Base-by-base conservation (phyloP, 257 asterid genomes). In the Scutellaria galericulata region DNA sequence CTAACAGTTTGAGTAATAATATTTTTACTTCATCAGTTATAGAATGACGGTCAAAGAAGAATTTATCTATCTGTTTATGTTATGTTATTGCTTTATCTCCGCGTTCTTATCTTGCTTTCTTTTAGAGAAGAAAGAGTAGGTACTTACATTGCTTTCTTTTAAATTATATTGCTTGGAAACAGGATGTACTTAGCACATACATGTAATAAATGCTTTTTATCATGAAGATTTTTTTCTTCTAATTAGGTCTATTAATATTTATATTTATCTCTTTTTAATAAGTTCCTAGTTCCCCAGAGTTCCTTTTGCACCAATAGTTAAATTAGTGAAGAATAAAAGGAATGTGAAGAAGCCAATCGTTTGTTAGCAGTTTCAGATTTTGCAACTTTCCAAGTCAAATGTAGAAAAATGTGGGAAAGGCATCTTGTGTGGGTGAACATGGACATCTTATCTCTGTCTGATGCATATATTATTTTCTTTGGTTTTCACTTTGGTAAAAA, bases 381-480 rank as follows among this genome's bases (percentile, higher is more conserved):
- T 12, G 20, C 55, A 18, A 3, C 46, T 70, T 74, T 68, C 31
- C 5, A 18, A 73, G 54, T 54, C 65, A 11, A 51, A 68, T 44
- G 62, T 70, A 20, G 66, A 13, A 46, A 57, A 50, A 20, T 56
- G 59, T 39, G 10, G 31, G 51, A 60, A 62, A 72, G 24, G 20
- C 54, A 60, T 57, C 37, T 37, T 24, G 7, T 44, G 41, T 54
- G 71, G 65, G 55, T 50, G 40, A 71, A 52, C 52, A 27, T 45
- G 7, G 71, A 42, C 68, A 71, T 77, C 64, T 48, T 48, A 61
- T 61, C 62, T 64, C 7, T 15, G 54, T 51, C 71, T 53, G 71
- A 7, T 50, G 53, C 71, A 45, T 64, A 46, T 48, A 56, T 40
- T 56, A 42, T 71, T 75, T 48, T 9, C 50, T 67, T 71, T 53